Evolutionary conservation across 805 yeast species (phyloP).

Genomic region (Blastobotrys mokoenaii): DNA sequence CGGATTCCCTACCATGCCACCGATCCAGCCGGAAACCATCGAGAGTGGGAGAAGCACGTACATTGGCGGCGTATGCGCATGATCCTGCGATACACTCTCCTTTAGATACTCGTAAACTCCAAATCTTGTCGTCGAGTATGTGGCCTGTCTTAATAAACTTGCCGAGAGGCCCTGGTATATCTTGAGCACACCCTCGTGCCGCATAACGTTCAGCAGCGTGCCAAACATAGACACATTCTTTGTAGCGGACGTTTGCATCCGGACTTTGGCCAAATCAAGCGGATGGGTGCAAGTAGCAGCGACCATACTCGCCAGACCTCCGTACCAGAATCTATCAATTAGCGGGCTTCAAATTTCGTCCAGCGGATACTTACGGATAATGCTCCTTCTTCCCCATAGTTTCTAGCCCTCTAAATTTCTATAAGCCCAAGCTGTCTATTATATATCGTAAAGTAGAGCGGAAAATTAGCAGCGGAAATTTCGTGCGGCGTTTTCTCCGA

Average conservation of each 20-base stretch:
- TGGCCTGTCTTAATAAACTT: slow-evolving; percentile 74
- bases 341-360: not conserved
- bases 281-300: slow-evolving; percentile 53
- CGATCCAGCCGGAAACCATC: slow-evolving; percentile 77
- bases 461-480: not conserved
- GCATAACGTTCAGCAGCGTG: slow-evolving; percentile 53
- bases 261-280: slow-evolving; percentile 76
- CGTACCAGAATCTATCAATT: slow-evolving; percentile 33
- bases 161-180: slow-evolving; percentile 81
- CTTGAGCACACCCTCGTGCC: slow-evolving; percentile 52
- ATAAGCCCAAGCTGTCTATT: not conserved
- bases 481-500: not conserved
- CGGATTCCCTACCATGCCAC: slow-evolving; percentile 83
- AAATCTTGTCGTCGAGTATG: slow-evolving; percentile 79
- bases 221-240: slow-evolving; percentile 57
- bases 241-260: slow-evolving; percentile 67
- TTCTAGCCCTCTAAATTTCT: not conserved
- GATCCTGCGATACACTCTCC: slow-evolving; percentile 34
- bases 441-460: not conserved
- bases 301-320: slow-evolving; percentile 34
- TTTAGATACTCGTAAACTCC: slow-evolving; percentile 79
- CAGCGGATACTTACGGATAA: slow-evolving; percentile 23
- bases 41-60: slow-evolving; percentile 61
- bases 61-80: slow-evolving; percentile 44
- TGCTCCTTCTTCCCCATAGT: slow-evolving; percentile 14